A percentile compares a stretch with the other conserved stretches of the same genome.
Conservation (phyloP, 2,329 filamentous ascomycete species). For the Trichoderma lentiforme region DNA sequence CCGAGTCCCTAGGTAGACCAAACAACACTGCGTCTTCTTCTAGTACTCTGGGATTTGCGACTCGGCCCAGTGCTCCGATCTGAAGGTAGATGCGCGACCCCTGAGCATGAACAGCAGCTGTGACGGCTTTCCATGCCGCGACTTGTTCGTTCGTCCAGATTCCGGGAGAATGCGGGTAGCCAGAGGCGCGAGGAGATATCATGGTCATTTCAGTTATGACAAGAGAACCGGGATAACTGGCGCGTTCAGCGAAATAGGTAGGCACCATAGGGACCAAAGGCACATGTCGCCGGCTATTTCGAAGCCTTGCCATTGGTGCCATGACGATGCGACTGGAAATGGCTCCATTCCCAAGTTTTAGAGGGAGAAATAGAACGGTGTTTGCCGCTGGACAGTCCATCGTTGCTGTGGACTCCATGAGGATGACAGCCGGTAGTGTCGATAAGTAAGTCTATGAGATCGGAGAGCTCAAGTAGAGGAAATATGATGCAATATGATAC, state of each 20-base stretch:
- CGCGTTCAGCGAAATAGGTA: not conserved
- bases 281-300: not conserved
- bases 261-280: not conserved
- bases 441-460: not conserved
- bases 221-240: not conserved
- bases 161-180: not conserved
- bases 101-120: not conserved
- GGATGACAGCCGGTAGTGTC: not conserved
- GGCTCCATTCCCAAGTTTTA: not conserved
- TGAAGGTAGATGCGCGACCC: not conserved
- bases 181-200: not conserved
- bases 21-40: not conserved
- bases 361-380: not conserved
- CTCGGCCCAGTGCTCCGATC: not conserved
- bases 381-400: not conserved
- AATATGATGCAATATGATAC: not conserved
- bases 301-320: constrained; percentile 1
- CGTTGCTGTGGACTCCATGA: not conserved
- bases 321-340: not conserved
- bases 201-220: not conserved
- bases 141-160: not conserved
- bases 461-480: not conserved
- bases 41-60: not conserved
- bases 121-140: not conserved
- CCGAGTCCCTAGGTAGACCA: not conserved